phyloP scores from a whole-genome alignment of 139 green algal genomes.

The Choricystis sp. region DNA sequence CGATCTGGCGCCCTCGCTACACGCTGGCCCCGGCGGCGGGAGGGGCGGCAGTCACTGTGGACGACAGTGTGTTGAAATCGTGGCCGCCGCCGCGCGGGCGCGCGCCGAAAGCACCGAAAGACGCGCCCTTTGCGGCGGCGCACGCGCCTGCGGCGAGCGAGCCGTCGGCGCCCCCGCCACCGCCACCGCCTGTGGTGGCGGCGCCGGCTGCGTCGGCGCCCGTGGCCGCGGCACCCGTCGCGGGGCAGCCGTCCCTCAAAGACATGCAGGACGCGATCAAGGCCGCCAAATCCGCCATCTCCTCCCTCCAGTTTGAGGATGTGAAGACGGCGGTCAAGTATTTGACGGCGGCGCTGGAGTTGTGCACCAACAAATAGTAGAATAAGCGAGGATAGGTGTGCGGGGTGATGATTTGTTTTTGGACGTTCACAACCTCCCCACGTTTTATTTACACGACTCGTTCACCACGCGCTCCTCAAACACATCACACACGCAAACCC shows the following conservation, averaged over 20 bases:
- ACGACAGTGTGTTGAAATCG: not conserved
- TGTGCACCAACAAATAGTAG: slow-evolving; percentile 20
- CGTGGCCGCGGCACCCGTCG: not conserved
- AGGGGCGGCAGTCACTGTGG: not conserved
- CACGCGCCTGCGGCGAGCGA: not conserved
- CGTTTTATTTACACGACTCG: not conserved
- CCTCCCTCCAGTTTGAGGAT: slow-evolving; percentile 60
- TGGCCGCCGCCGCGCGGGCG: not conserved
- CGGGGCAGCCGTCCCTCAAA: slow-evolving; percentile 19
- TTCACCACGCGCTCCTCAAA: too few species aligned
- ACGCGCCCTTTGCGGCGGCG: not conserved
- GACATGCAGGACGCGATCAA: slow-evolving; percentile 43
- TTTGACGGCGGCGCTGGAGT: slow-evolving; percentile 34
- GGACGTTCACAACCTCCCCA: not conserved
- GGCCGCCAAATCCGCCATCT: slow-evolving; percentile 45
- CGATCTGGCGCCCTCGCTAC: not conserved
- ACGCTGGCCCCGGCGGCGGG: not conserved
- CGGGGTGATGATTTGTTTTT: slow-evolving; percentile 5
- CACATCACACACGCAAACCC: too few species aligned
- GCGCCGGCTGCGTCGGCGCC: too few species aligned
- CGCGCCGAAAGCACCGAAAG: too few species aligned
- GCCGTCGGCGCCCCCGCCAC: not conserved
- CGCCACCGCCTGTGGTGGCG: not conserved
- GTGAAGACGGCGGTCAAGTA: slow-evolving; percentile 41
- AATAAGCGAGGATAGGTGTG: not conserved